Evolutionary conservation across 176 grass and related monocot genomes (phyloP).

Genomic region (Canna indica): DNA sequence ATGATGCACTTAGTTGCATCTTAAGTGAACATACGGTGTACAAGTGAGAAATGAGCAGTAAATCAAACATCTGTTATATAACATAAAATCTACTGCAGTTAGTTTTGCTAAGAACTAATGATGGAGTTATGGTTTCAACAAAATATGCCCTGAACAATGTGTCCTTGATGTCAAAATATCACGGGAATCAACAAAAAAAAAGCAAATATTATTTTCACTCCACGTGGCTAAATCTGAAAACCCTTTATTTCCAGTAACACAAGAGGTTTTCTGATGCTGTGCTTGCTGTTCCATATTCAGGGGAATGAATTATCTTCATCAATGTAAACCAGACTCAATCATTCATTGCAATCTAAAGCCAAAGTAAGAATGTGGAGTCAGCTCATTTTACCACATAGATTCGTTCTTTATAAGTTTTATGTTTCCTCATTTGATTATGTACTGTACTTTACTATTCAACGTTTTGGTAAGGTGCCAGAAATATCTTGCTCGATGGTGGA

Average conservation of each 20-base stretch:
- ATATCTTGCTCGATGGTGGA: conserved; percentile 98
- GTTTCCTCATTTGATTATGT: conserved; percentile 23
- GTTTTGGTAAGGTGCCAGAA: conserved; percentile 99
- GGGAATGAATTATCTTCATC: conserved; percentile 96
- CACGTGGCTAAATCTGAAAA: neutral
- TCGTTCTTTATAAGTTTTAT: conserved; percentile 18
- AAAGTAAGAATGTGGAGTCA: conserved; percentile 75
- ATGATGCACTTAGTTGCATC: too few relatives aligned
- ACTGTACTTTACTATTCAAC: conserved; percentile 55
- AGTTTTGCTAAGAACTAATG: neutral
- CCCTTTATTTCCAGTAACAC: neutral
- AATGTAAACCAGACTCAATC: conserved; percentile 86
- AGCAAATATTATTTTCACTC: neutral
- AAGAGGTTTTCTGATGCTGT: neutral
- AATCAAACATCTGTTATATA: neutral
- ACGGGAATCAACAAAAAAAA: neutral
- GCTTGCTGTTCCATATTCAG: conserved; percentile 35
- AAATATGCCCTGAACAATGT: neutral
- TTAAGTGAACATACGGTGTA: too few relatives aligned
- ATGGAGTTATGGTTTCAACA: neutral
- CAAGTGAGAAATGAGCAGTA: too few relatives aligned
- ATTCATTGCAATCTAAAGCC: conserved; percentile 91
- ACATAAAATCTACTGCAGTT: neutral
- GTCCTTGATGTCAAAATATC: neutral
- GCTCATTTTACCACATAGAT: conserved; percentile 6